phyloP scores from a whole-genome alignment of 129 eudicot species.

The Dittrichia graveolens region DNA sequence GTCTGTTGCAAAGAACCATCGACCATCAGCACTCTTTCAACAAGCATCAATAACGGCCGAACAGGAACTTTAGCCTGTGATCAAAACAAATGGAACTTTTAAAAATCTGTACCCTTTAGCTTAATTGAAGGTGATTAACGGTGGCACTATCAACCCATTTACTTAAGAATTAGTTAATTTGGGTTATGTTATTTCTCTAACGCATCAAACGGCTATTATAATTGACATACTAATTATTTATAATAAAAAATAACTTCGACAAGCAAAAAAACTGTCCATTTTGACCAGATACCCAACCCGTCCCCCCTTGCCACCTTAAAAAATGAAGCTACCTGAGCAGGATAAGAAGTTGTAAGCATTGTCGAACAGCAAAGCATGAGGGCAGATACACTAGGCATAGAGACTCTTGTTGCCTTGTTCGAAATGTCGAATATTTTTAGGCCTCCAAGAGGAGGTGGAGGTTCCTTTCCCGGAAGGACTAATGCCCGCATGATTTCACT shows the following conservation, averaged over 20 bases:
- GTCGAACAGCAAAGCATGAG: constrained; percentile 67
- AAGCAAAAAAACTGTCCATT: background rate
- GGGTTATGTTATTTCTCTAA: background rate
- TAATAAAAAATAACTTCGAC: background rate
- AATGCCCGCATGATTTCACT: constrained; percentile 49
- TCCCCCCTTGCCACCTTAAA: background rate
- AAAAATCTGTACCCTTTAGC: background rate
- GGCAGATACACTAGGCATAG: constrained; percentile 55
- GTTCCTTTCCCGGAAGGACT: constrained; percentile 71
- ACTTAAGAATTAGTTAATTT: background rate
- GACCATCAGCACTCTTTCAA: constrained; percentile 71
- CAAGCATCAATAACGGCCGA: constrained; percentile 56
- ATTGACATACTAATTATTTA: background rate
- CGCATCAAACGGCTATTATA: background rate
- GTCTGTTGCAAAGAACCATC: constrained; percentile 69
- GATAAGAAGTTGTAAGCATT: constrained; percentile 74
- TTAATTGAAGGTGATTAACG: background rate
- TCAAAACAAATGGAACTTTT: constrained; percentile 21
- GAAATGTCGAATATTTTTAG: constrained; percentile 40
- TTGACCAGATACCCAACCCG: background rate
- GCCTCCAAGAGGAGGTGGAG: constrained; percentile 83
- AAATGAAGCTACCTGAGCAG: constrained; percentile 58
- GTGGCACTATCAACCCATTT: background rate
- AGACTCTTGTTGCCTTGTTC: constrained; percentile 39
- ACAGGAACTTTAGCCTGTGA: constrained; percentile 64